Base-by-base conservation (phyloP, 2,329 filamentous ascomycete species). In the Diaporthe ilicicola region DNA sequence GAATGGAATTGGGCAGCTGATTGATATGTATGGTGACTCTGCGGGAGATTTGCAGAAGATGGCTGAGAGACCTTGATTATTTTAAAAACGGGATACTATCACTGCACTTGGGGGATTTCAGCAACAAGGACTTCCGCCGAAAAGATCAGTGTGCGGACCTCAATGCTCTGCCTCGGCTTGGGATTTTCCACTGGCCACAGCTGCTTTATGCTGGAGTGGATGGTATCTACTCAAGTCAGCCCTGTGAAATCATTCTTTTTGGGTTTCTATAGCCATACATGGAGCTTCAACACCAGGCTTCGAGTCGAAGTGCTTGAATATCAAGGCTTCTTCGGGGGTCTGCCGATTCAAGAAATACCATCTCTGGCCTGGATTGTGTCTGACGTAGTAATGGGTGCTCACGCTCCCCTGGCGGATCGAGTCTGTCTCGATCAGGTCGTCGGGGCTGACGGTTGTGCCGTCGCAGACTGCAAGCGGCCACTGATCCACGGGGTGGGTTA, bases 301-400 rank as follows among this genome's bases (percentile, higher is more conserved):
- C 4, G 61, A 51, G 32, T 65, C 61, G 10, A 65, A 48, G 9
- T 65, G 61, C 44, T 65, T 65, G 61, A 65, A 50, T 19, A 65
- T 37, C 61, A 65, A 51, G 4, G 44, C 61, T 13, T 65, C 61
- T 0, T 65, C 61, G 9, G 61, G n/a, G 10, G 46, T 50, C 22
- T 65, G 61, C 5, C 46, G 19, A 50, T 51, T 9, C 13, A 51
- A 5, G 19, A 65, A 65, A 3, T 51, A 65, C 61, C 61, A 65
- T n/a, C 9, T 48, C 46, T 65, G 29, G 3, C 32, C 46, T 17
- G n/a, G 15, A 15, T 51, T 39, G 32, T 65, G 24, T 8, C n/a
- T 37, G 17, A 39, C 46, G 17, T 65, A 65, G 46, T 65, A 65
- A n/a, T 65, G 61, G 4, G 44, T 27, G 12, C 29, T 65, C 9